Percentiles rank a stretch among this genome's conserved stretches.
These are phyloP conservation scores for Jacaranda mimosifolia DNA, from an alignment of 257 asterid species.

Conservation along the genomic window DNA sequence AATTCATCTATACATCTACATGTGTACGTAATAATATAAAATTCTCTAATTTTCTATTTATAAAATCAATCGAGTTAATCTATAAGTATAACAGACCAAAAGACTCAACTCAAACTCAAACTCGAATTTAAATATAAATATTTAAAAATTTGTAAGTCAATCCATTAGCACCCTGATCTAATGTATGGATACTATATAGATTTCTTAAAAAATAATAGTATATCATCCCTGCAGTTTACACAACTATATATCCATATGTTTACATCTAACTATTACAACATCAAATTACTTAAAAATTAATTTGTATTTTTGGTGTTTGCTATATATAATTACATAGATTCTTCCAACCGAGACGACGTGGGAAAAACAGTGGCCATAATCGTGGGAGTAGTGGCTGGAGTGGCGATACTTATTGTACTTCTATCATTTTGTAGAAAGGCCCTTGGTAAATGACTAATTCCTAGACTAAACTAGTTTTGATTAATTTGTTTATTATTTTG, in stretches of 20 bases:
- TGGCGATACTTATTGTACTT: constrained; percentile 69
- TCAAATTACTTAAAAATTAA: neutral
- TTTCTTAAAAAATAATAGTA: too few species aligned
- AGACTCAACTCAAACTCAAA: too few species aligned
- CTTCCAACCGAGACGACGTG: constrained; percentile 59
- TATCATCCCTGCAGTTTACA: neutral
- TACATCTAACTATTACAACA: neutral
- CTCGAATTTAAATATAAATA: too few species aligned
- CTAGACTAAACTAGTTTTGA: neutral
- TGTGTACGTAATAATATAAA: too few species aligned
- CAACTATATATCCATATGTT: neutral
- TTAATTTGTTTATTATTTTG: neutral
- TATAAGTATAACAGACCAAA: too few species aligned
- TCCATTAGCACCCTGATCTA: too few species aligned
- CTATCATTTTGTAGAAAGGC: constrained; percentile 80
- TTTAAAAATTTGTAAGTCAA: too few species aligned
- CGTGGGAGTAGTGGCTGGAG: constrained; percentile 76
- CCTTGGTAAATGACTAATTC: constrained; percentile 43
- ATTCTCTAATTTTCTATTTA: too few species aligned
- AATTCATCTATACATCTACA: too few species aligned
- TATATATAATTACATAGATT: constrained; percentile 43
- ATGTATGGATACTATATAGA: neutral
- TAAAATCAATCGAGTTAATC: too few species aligned
- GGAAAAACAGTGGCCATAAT: constrained; percentile 85
- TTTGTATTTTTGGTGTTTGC: constrained; percentile 10